Conservation (phyloP, 805 yeast genomes). For the Blastobotrys mokoenaii region DNA sequence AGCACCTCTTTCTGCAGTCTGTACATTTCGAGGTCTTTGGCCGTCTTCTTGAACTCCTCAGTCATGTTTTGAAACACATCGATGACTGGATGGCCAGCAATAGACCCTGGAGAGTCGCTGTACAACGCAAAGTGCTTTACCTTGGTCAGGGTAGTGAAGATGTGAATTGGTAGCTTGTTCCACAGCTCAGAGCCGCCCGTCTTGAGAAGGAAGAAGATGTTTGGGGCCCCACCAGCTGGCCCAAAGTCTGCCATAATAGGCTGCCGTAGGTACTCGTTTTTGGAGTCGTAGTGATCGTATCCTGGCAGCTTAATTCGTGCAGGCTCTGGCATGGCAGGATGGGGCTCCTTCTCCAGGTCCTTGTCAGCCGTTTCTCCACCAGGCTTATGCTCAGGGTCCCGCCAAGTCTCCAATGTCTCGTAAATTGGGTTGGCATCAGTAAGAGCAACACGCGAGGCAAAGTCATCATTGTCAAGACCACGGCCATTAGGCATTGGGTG, state of each 20-base stretch:
- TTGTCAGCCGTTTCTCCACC: too few species aligned
- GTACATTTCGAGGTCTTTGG: constrained; percentile 20
- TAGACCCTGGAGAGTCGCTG: constrained; percentile 26
- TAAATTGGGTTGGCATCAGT: too few species aligned
- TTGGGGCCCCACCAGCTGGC: constrained; percentile 16
- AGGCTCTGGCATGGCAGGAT: too few species aligned
- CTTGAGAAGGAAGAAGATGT: constrained; percentile 28
- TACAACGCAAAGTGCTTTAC: constrained; percentile 28
- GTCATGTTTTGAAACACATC: constrained; percentile 25
- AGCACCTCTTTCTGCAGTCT: constrained; percentile 20
- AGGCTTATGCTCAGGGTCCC: too few species aligned
- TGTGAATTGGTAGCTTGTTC: constrained; percentile 30
- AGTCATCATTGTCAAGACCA: too few species aligned
- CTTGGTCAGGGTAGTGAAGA: constrained; percentile 25
- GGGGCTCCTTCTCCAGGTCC: too few species aligned
- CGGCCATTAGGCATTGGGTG: too few species aligned
- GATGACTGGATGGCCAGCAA: constrained; percentile 27
- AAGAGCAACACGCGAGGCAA: too few species aligned
- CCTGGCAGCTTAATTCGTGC: neutral
- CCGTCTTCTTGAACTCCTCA: constrained; percentile 15
- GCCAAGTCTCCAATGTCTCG: too few species aligned
- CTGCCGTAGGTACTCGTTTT: constrained; percentile 16
- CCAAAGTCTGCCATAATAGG: constrained; percentile 20
- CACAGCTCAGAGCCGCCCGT: constrained; percentile 31
- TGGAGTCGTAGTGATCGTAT: constrained; percentile 2